Base-by-base conservation (phyloP, 1,139 yeast species). In the Yamadazyma sp. region DNA sequence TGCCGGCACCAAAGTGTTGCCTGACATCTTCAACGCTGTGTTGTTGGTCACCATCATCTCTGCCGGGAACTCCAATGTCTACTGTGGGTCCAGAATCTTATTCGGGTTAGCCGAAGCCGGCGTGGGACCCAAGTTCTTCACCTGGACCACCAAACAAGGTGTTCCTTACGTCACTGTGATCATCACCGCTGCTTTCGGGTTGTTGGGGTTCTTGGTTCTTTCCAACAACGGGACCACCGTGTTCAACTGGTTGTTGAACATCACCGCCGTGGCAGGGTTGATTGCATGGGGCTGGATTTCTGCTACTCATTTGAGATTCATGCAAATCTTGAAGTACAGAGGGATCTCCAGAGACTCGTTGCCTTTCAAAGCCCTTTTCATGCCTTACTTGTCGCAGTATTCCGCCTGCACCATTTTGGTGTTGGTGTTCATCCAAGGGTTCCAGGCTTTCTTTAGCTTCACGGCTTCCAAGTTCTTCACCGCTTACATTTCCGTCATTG, bases 1-100 rank as follows among this genome's bases (percentile, higher is more conserved):
- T 59, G 77, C 87, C 3, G 91, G 92, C 34, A 86, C 92, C 44
- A 66, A 75, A 54, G 73, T 79, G 15, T 61, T 84, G 44, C 87
- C 88, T 35, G 77, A 81, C 52, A 81, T 85, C 41, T 82, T 86
- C 69, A 86, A 85, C 58, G 94, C 87, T 17, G 84, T 85, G 34
- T 81, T 86, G 48, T 62, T 84, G 36, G 55, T 75, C 27, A 82
- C 94, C 20, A 78, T 85, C 48, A 69, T 83, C 39, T 83, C 91
- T 8, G 95, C 94, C 17, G 94, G 85, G 54, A 86, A 85, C 64
- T 82, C 91, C n/a, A 82, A 83, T 57, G 74, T 86, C 36, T 86
- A 86, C 61, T 79, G 84, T 52, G 89, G 89, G 30, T 84, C 94
- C 3, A 75, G 95, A 64, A 73, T 83, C 37, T 59, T 86, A 42